Evolutionary conservation across 2,329 filamentous ascomycete genomes (phyloP), one percentile per base, ranked within the genome.

Genomic region (Purpureocillium takamizusanense): DNA sequence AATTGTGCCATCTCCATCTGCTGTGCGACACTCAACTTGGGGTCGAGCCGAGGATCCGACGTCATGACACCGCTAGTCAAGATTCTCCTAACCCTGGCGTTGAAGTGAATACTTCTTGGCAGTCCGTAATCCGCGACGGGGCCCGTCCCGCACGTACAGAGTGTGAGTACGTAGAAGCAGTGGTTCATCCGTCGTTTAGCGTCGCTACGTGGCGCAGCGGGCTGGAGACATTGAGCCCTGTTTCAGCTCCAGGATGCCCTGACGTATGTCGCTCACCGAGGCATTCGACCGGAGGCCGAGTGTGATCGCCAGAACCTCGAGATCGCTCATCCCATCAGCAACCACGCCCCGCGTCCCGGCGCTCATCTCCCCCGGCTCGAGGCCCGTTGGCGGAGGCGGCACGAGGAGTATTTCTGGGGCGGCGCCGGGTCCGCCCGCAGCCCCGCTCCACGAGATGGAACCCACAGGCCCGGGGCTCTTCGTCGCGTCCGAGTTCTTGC

Each of bases 281-380:
- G 60, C 59, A 39, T 61, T 61, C 4, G 45, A 41, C 35, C 53
- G 47, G 12, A 64, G 36, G 1, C 61, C 61, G 14, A 64, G 48
- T 2, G 55, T 49, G 15, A 49, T 45, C 7, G 61, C 60, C 7
- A 64, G 47, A 6, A 59, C 45, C 43, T 62, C 61, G 2, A 64
- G 51, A 29, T 59, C 56, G 38, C 53, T 53, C 1, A 46, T 38
- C 13, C 46, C 54, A n/a, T 50, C 33, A 10, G 10, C 21, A 5
- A 10, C 21, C 21, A 10, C 21, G 10, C 21, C 21, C 21, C 21
- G 21, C 21, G 10, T 10, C 21, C 10, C 21, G 21, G 10, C 21
- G 21, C 21, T 10, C 6, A 25, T 25, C 6, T 25, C 10, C 6
- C 21, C 21, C 21, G 21, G 21, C 21, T 6, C 21, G 21, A 10